Conservation (phyloP, 2,329 filamentous ascomycete species). For the Fusarium veterinarium region DNA sequence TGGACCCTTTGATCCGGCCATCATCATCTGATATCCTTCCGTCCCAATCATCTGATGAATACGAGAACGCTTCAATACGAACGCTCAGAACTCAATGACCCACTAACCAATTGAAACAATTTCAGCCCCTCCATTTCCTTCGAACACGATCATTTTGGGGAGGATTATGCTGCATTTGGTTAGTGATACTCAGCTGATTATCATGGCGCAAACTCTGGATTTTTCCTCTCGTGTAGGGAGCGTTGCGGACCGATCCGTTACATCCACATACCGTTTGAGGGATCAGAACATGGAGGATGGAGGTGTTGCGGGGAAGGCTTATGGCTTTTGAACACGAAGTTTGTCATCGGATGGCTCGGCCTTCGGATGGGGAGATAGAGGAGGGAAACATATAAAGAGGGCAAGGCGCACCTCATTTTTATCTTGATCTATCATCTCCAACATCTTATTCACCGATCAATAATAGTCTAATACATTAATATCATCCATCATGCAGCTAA, state of each 20-base stretch:
- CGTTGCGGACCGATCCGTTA: conserved; percentile 1
- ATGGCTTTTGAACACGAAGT: conserved; percentile 1
- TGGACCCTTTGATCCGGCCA: not conserved
- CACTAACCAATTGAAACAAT: not conserved
- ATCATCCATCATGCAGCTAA: conserved; percentile 55
- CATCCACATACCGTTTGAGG: not conserved
- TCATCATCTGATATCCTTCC: not conserved
- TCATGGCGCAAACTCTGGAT: not conserved
- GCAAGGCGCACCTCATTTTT: rapidly evolving
- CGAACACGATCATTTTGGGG: not conserved
- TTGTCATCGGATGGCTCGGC: not conserved
- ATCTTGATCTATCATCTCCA: no score
- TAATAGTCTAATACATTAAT: not conserved
- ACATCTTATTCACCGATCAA: not conserved
- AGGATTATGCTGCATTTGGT: not conserved
- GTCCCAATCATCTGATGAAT: not conserved
- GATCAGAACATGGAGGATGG: not conserved
- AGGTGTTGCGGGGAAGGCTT: not conserved
- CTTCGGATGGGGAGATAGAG: rapidly evolving
- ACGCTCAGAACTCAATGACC: not conserved
- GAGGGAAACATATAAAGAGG: not conserved
- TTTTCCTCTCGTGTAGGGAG: not conserved
- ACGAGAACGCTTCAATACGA: not conserved
- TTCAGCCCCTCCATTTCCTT: not conserved
- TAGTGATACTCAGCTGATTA: not conserved